Evolutionary conservation across 306 rosid genomes (phyloP).

Genomic region (Trifolium repens): DNA sequence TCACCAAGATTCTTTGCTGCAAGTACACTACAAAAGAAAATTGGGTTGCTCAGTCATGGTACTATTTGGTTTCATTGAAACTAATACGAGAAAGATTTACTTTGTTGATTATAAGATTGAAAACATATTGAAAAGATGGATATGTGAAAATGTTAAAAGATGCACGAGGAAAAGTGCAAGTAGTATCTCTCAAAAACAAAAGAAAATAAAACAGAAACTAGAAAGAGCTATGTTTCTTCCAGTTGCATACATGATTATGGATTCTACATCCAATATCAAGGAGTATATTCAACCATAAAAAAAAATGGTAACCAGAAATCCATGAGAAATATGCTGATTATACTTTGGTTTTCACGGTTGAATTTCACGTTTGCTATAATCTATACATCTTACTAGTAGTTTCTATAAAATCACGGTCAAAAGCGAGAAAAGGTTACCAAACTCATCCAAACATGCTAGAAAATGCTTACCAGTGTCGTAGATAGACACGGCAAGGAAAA

Average conservation of each 20-base stretch:
- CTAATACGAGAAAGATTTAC: not conserved
- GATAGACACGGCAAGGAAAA: conserved; percentile 90
- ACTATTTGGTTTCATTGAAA: not conserved
- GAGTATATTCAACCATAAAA: conserved; percentile 15
- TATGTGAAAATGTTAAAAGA: not conserved
- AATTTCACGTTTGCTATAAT: too few species aligned
- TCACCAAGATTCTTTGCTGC: conserved; percentile 82
- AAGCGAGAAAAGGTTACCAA: too few species aligned
- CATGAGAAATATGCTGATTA: conserved; percentile 3
- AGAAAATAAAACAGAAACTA: not conserved
- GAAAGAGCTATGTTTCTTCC: not conserved
- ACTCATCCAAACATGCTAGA: not conserved
- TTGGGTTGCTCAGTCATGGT: not conserved
- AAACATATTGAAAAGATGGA: not conserved
- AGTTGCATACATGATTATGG: not conserved
- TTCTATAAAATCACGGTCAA: too few species aligned
- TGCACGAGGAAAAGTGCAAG: not conserved
- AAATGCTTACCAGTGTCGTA: conserved; percentile 84
- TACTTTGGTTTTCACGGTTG: too few species aligned
- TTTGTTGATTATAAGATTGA: conserved; percentile 12
- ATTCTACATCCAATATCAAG: conserved; percentile 11
- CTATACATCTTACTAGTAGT: too few species aligned
- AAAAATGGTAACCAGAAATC: conserved; percentile 19
- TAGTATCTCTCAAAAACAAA: not conserved
- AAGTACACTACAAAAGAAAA: conserved; percentile 63